These are phyloP conservation scores for Phytophthora nicotianae DNA, from an alignment of 352 stramenopile species.

Conservation along the genomic window DNA sequence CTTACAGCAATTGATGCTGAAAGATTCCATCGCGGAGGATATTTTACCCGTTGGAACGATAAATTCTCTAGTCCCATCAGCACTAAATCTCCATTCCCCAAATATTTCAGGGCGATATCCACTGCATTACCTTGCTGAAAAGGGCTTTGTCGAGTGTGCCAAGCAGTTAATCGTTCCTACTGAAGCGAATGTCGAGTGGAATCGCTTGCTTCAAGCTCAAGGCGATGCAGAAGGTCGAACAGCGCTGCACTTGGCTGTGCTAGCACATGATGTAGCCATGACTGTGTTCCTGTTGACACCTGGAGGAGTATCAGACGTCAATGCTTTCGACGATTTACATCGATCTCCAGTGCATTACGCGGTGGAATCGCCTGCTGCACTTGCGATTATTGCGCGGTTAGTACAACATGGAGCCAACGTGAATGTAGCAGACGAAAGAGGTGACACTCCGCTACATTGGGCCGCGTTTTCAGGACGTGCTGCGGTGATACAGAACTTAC, in stretches of 20 bases:
- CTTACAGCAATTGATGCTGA: constrained; percentile 41
- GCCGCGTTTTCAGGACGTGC: constrained; percentile 56
- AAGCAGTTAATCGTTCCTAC: constrained; percentile 43
- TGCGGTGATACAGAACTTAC: constrained; percentile 40
- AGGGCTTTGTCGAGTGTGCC: constrained; percentile 59
- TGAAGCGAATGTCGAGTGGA: constrained; percentile 22
- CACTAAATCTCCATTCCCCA: constrained; percentile 29
- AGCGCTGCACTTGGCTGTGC: constrained; percentile 49
- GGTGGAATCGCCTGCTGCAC: constrained; percentile 36
- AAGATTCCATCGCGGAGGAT: constrained; percentile 20
- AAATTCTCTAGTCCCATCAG: background rate
- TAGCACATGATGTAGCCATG: constrained; percentile 39
- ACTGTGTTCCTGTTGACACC: constrained; percentile 36
- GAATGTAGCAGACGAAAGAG: constrained; percentile 61
- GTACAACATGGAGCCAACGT: constrained; percentile 42
- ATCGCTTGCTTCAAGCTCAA: constrained; percentile 31
- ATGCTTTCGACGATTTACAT: constrained; percentile 40
- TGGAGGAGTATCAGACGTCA: constrained; percentile 17
- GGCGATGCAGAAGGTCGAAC: constrained; percentile 34
- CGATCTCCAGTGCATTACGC: constrained; percentile 50
- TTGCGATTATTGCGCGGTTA: constrained; percentile 23
- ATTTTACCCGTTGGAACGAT: constrained; percentile 7
- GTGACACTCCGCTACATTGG: constrained; percentile 75
- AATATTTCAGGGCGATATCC: constrained; percentile 44
- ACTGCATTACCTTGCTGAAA: constrained; percentile 50